Evolutionary conservation across 2,329 filamentous ascomycete species (phyloP).

Genomic region (Penicillium concentricum): DNA sequence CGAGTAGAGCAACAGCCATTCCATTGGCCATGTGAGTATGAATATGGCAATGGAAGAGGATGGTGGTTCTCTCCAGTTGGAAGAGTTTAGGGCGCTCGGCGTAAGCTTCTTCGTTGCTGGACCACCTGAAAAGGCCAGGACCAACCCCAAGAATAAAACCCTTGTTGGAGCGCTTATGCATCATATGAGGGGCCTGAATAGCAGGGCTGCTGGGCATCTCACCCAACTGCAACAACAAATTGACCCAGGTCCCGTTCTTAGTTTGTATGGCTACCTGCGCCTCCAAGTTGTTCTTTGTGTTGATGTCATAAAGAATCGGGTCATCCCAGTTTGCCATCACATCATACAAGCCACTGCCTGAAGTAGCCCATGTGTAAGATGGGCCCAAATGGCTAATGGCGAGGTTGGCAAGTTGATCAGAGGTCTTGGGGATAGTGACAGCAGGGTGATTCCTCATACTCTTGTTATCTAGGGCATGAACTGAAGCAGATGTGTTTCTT

Average conservation of each 20-base stretch:
- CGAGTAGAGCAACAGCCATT: slow-evolving; percentile 50
- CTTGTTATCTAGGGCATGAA: slow-evolving; percentile 46
- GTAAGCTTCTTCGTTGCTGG: slow-evolving; percentile 42
- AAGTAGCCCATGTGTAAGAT: slow-evolving; percentile 34
- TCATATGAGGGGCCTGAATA: slow-evolving; percentile 42
- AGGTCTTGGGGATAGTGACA: slow-evolving; percentile 51
- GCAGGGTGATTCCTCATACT: slow-evolving; percentile 20
- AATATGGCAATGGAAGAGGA: slow-evolving; percentile 53
- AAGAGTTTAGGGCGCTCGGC: slow-evolving; percentile 42
- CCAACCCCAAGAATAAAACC: slow-evolving; percentile 46
- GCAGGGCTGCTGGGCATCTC: slow-evolving; percentile 20
- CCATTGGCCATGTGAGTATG: slow-evolving; percentile 49
- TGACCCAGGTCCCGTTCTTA: slow-evolving; percentile 41
- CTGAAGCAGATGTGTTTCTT: slow-evolving; percentile 38
- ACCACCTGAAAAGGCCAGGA: slow-evolving; percentile 40
- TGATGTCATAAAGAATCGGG: slow-evolving; percentile 34
- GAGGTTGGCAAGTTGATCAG: slow-evolving; percentile 48
- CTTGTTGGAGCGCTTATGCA: slow-evolving; percentile 52
- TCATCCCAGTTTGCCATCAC: slow-evolving; percentile 30
- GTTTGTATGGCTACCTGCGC: slow-evolving; percentile 32
- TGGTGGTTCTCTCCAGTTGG: slow-evolving; percentile 48
- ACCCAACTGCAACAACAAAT: slow-evolving; percentile 36
- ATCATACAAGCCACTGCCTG: slow-evolving; percentile 26
- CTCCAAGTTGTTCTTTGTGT: slow-evolving; percentile 25
- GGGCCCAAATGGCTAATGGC: slow-evolving; percentile 28